phyloP scores from a whole-genome alignment of 768 basidiomycete species.

The Collybia mongolica region DNA sequence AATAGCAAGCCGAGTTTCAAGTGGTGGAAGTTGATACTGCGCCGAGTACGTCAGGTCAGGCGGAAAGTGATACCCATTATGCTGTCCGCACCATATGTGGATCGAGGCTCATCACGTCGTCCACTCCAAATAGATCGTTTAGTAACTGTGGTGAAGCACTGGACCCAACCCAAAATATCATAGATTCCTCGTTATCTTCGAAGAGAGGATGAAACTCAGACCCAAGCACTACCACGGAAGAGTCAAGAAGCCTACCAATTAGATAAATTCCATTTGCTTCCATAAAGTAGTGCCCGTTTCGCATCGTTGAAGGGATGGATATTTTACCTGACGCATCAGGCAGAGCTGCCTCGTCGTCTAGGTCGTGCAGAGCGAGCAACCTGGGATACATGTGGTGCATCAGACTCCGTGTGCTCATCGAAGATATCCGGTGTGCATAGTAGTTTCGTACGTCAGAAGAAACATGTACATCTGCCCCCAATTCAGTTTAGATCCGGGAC shows the following conservation, averaged over 20 bases:
- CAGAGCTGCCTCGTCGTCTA: constrained; percentile 68
- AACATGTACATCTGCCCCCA: constrained; percentile 69
- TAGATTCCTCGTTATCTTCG: constrained; percentile 83
- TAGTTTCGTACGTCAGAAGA: constrained; percentile 93
- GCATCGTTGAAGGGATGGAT: constrained; percentile 73
- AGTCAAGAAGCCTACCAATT: constrained; percentile 56
- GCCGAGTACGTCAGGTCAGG: constrained; percentile 1
- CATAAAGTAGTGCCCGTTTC: constrained; percentile 85
- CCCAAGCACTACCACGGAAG: too few species aligned
- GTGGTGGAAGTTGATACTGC: constrained; percentile 51
- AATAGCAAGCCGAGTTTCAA: constrained; percentile 73
- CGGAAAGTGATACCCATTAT: background rate
- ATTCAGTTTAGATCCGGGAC: background rate
- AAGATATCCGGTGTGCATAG: constrained; percentile 72
- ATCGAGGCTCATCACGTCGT: constrained; percentile 72
- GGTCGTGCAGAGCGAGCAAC: constrained; percentile 84
- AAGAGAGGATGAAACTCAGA: background rate
- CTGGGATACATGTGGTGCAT: constrained; percentile 87
- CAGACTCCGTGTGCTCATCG: constrained; percentile 64
- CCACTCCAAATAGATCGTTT: constrained; percentile 79
- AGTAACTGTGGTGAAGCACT: constrained; percentile 82
- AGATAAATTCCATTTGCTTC: constrained; percentile 89
- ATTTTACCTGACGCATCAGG: constrained; percentile 63
- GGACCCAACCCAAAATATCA: constrained; percentile 89
- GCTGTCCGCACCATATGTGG: constrained; percentile 58